Base-by-base conservation (phyloP, 2,329 filamentous ascomycete genomes). In the Trichoderma sp. region DNA sequence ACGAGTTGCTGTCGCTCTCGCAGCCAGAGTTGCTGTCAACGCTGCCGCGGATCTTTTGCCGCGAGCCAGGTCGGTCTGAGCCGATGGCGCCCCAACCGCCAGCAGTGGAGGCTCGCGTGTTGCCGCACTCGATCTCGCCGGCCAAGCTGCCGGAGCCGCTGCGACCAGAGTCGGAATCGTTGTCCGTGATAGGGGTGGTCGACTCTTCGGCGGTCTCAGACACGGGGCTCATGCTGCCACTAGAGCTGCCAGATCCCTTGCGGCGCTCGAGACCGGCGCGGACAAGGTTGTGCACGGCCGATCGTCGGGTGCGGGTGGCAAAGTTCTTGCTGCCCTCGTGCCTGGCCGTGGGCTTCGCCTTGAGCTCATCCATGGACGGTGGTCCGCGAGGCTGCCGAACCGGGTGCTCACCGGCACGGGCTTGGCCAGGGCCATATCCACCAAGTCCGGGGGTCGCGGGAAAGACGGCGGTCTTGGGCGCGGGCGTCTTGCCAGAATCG, bases 241-340 rank as follows among this genome's bases (percentile, higher is more conserved):
- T 85, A 71, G 86, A 88, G 77, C 89, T 90, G 70, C 88, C 84
- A 70, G 90, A 92, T 68, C 90, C 81, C 86, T 91, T 84, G 86
- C 94, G 92, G 69, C 95, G 92, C 76, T 93, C 92, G 70, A 95
- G 86, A 17, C 94, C 94, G 64, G 94, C 94, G 71, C 92, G 92
- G 70, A 97, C 92, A 59, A 99, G 87, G 77, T 93, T 97, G 82
- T 94, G 90, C 53, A 99, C 89, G 29, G 95, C 95, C 74, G 92
- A 93, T 71, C 94, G 93, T 69, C 95, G 93, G 75, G 96, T 94
- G 70, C 95, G 93, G 67, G 93, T 89, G 12, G 92, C 91, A 80
- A 99, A 99, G 83, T 99, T 99, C 87, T 97, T 90, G 88, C 94
- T 97, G 27, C 94, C 95, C 78, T 98, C 94, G 71, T 94, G 88